Percentiles rank a stretch among this genome's conserved stretches.
phyloP scores from a whole-genome alignment of 768 basidiomycete species.

The Harrya chromipes region DNA sequence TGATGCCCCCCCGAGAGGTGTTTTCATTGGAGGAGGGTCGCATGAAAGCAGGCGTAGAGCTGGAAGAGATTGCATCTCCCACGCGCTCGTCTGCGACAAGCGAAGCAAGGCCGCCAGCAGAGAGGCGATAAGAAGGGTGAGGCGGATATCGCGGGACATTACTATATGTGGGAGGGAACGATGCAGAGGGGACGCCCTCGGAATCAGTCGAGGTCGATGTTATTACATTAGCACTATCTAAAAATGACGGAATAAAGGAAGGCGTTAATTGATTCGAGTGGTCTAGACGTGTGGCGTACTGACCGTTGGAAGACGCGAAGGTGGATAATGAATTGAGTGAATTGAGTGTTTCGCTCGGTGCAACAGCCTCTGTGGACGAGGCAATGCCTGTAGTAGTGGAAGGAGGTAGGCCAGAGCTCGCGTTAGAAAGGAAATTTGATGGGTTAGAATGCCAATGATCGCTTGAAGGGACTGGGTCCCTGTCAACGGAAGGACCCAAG shows the following conservation, averaged over 20 bases:
- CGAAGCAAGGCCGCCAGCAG: conserved; percentile 10
- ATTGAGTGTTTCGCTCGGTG: conserved; percentile 8
- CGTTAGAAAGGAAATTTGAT: conserved; percentile 19
- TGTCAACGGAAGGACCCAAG: conserved; percentile 18
- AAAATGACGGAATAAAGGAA: conserved; percentile 5
- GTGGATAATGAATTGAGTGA: conserved; percentile 19
- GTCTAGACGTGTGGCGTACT: conserved; percentile 12
- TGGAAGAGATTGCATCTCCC: conserved; percentile 8
- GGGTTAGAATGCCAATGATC: conserved; percentile 18
- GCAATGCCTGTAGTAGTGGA: conserved; percentile 5
- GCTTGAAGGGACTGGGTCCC: conserved; percentile 12
- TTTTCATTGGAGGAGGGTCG: conserved; percentile 15
- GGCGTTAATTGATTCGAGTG: conserved; percentile 9
- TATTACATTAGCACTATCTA: conserved; percentile 10
- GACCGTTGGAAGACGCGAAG: conserved; percentile 20
- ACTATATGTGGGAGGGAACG: conserved; percentile 21
- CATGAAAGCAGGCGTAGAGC: conserved; percentile 16
- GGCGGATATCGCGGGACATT: conserved; percentile 21
- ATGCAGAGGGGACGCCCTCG: conserved; percentile 14
- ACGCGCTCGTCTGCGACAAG: conserved; percentile 15
- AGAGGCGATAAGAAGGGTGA: conserved; percentile 24
- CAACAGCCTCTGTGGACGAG: conserved; percentile 9
- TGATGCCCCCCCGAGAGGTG: conserved; percentile 3
- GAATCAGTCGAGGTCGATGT: conserved; percentile 11
- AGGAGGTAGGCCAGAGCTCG: conserved; percentile 3